A percentile compares a stretch with the other conserved stretches of the same genome.
Evolutionary conservation across 2,329 filamentous ascomycete genomes (phyloP).

Genomic region (Leptoxyphium fumago): DNA sequence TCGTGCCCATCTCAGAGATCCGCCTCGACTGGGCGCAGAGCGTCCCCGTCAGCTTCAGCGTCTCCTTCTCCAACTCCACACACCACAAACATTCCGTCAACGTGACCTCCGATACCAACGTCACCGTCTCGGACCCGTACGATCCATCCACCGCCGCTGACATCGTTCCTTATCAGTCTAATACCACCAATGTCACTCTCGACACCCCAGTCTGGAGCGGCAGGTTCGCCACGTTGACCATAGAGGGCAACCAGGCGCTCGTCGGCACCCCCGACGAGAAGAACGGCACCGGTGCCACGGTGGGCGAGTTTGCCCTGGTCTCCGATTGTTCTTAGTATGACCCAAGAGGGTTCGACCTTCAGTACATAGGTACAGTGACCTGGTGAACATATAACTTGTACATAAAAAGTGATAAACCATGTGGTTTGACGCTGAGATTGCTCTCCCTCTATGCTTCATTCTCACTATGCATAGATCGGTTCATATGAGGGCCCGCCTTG

Average conservation of each 20-base stretch:
- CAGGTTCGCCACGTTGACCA: constrained; percentile 31
- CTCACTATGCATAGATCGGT: too few species aligned
- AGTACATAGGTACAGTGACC: too few species aligned
- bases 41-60: constrained; percentile 38
- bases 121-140: constrained; percentile 29
- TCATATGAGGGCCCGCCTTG: too few species aligned
- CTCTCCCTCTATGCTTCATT: too few species aligned
- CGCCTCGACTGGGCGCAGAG: constrained; percentile 46
- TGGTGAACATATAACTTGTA: too few species aligned
- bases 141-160: constrained; percentile 19
- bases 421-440: too few species aligned
- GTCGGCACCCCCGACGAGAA: constrained; percentile 12
- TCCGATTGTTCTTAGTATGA: constrained; percentile 1
- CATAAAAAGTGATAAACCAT: too few species aligned
- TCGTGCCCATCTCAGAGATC: constrained; percentile 33
- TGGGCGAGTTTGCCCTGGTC: constrained; percentile 32
- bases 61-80: constrained; percentile 40
- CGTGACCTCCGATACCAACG: constrained; percentile 11
- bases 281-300: constrained; percentile 32
- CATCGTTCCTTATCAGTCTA: constrained; percentile 28
- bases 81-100: constrained; percentile 9
- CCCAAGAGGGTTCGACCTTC: too few species aligned
- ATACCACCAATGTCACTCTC: constrained; percentile 32
- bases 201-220: constrained; percentile 26
- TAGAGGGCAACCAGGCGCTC: constrained; percentile 31